Percentiles rank a stretch among this genome's conserved stretches.
These are phyloP conservation scores for Perkinsus marinus DNA, from an alignment of 169 alveolate species.

Conservation along the genomic window DNA sequence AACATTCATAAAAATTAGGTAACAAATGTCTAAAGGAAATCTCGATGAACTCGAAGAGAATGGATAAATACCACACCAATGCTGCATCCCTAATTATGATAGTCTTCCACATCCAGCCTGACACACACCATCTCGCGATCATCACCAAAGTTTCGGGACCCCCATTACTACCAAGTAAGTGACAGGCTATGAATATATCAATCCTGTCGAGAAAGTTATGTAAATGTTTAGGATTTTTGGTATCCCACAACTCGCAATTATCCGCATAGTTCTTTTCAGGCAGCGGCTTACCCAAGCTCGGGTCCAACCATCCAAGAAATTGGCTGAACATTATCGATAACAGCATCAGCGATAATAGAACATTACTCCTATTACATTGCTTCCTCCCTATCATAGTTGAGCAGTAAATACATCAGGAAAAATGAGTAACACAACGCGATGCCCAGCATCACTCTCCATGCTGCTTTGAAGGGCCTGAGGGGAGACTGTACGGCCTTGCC, in stretches of 20 bases:
- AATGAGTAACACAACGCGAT: background rate
- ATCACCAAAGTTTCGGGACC: slow-evolving; percentile 41
- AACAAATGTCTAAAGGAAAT: slow-evolving; percentile 67
- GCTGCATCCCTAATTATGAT: slow-evolving; percentile 61
- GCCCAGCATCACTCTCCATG: background rate
- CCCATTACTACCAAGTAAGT: slow-evolving; percentile 25
- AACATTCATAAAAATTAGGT: slow-evolving; percentile 77
- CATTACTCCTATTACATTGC: background rate
- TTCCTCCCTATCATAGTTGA: background rate
- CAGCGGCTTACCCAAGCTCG: slow-evolving; percentile 48
- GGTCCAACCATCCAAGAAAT: slow-evolving; percentile 43
- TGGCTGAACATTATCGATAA: slow-evolving; percentile 21
- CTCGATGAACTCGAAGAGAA: slow-evolving; percentile 65
- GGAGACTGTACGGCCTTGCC: background rate
- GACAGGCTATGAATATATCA: slow-evolving; percentile 3
- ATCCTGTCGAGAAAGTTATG: background rate
- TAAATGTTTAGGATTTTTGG: slow-evolving; percentile 44
- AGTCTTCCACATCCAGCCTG: slow-evolving; percentile 72
- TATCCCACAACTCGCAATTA: slow-evolving; percentile 38
- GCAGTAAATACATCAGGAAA: background rate
- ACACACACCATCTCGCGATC: slow-evolving; percentile 44
- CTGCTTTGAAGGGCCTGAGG: background rate
- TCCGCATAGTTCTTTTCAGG: slow-evolving; percentile 63
- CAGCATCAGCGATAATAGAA: background rate
- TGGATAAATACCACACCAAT: slow-evolving; percentile 50